Conservation (phyloP, 805 yeast genomes). For the Metschnikowia rubicola region DNA sequence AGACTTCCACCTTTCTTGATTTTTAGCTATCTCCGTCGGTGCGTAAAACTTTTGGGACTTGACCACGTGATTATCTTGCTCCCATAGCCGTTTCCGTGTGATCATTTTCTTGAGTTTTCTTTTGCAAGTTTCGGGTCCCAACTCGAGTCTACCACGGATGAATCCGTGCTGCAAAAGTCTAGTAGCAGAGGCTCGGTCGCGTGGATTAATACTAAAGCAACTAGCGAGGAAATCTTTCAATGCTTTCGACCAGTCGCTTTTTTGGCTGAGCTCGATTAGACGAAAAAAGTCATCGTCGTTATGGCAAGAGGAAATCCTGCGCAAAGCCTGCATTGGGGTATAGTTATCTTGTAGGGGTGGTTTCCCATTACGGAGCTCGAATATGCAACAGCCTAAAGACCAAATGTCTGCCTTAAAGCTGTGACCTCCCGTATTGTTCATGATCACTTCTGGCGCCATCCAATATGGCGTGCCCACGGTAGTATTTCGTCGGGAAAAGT, state of each 20-base stretch:
- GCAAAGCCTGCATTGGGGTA: constrained; percentile 44
- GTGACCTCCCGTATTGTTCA: constrained; percentile 56
- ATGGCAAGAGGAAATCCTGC: constrained; percentile 33
- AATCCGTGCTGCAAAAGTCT: constrained; percentile 34
- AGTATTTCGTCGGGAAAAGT: constrained; percentile 42
- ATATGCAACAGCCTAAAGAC: constrained; percentile 77
- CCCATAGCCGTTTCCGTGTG: constrained; percentile 37
- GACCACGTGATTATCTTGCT: constrained; percentile 33
- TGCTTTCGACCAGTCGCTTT: constrained; percentile 19
- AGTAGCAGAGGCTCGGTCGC: constrained; percentile 29
- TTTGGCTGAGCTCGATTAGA: constrained; percentile 21
- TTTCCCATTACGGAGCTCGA: constrained; percentile 66
- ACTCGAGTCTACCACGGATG: constrained; percentile 19
- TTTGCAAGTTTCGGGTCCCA: constrained; percentile 8
- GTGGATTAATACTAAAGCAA: constrained; percentile 35
- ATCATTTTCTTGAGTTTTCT: constrained; percentile 29
- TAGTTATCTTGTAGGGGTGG: constrained; percentile 53
- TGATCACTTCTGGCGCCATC: constrained; percentile 63
- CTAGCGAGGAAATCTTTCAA: constrained; percentile 32
- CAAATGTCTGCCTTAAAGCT: constrained; percentile 66
- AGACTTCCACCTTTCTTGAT: constrained; percentile 30
- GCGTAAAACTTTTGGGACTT: constrained; percentile 32
- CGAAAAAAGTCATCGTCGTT: constrained; percentile 29
- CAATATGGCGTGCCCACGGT: constrained; percentile 58
- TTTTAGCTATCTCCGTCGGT: constrained; percentile 35